Evolutionary conservation across 139 green algal genomes (phyloP).

Genomic region (Raphidocelis subcapitata): DNA sequence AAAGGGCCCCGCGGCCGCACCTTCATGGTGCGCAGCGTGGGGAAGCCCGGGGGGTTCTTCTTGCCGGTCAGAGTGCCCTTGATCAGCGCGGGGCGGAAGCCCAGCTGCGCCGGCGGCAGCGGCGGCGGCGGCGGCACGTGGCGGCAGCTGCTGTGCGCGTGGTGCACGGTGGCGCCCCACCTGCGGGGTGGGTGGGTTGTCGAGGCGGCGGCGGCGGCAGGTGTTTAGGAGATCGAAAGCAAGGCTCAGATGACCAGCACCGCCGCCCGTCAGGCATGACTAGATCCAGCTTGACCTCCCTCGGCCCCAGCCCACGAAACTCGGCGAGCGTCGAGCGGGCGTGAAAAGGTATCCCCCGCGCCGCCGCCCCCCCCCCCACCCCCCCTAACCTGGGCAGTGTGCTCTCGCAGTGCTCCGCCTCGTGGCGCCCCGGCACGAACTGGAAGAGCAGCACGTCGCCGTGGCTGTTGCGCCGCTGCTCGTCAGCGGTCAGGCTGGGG

Average conservation of each 20-base stretch:
- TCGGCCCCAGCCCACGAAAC: too few relatives aligned
- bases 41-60: constrained; percentile 57
- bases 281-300: too few relatives aligned
- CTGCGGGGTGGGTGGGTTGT: background rate
- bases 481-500: constrained; percentile 52
- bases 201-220: too few relatives aligned
- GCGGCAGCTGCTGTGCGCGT: constrained; percentile 40
- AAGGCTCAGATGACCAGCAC: too few relatives aligned
- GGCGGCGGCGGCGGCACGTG: constrained; percentile 51
- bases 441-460: constrained; percentile 76
- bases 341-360: too few relatives aligned
- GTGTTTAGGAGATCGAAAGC: too few relatives aligned
- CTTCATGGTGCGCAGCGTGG: constrained; percentile 70
- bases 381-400: constrained; percentile 55
- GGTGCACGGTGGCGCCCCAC: background rate
- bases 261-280: too few relatives aligned
- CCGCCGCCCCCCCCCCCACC: too few relatives aligned
- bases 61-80: constrained; percentile 62
- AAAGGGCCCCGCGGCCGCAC: constrained; percentile 19
- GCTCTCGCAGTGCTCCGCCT: constrained; percentile 63
- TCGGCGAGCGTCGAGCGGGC: too few relatives aligned
- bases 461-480: constrained; percentile 69
- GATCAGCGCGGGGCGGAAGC: constrained; percentile 67
- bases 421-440: constrained; percentile 32
- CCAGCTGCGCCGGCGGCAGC: constrained; percentile 55